phyloP scores from a whole-genome alignment of 805 yeast species.

The Candida taoyuanica region DNA sequence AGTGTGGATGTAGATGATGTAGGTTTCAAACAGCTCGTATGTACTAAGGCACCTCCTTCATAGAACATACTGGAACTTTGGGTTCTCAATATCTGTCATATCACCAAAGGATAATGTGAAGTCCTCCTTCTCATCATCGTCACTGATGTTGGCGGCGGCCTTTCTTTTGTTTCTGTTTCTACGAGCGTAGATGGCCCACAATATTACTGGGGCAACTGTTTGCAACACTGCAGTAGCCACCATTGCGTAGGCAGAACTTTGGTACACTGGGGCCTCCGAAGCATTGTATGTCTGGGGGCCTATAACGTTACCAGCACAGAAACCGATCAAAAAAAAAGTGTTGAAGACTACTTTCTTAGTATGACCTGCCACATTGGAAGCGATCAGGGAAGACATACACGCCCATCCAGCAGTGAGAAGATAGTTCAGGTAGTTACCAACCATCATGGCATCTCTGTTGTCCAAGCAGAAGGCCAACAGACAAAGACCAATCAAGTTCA shows the following conservation, averaged over 20 bases:
- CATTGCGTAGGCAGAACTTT: too few species aligned
- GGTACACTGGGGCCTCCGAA: not conserved
- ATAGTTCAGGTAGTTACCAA: not conserved
- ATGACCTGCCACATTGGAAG: not conserved
- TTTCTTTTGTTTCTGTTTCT: not conserved
- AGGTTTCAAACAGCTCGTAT: too few species aligned
- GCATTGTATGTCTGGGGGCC: not conserved
- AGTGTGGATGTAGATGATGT: too few species aligned
- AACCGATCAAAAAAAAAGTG: not conserved
- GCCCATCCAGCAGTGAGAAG: not conserved
- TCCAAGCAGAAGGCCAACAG: constrained; percentile 11
- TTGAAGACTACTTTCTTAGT: not conserved
- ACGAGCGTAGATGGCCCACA: not conserved
- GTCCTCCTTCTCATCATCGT: constrained; percentile 1
- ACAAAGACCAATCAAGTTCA: constrained; percentile 25
- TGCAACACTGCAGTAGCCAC: not conserved
- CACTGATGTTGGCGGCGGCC: not conserved
- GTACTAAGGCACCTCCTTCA: too few species aligned
- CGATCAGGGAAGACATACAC: not conserved
- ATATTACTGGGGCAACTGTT: not conserved
- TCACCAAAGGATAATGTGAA: constrained; percentile 31
- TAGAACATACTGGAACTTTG: constrained; percentile 30
- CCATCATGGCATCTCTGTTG: not conserved
- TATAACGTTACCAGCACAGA: not conserved
- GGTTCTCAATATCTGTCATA: constrained; percentile 34